These are phyloP conservation scores for Gossypium gossypioides DNA, from an alignment of 441 rosid genomes.

Conservation along the genomic window DNA sequence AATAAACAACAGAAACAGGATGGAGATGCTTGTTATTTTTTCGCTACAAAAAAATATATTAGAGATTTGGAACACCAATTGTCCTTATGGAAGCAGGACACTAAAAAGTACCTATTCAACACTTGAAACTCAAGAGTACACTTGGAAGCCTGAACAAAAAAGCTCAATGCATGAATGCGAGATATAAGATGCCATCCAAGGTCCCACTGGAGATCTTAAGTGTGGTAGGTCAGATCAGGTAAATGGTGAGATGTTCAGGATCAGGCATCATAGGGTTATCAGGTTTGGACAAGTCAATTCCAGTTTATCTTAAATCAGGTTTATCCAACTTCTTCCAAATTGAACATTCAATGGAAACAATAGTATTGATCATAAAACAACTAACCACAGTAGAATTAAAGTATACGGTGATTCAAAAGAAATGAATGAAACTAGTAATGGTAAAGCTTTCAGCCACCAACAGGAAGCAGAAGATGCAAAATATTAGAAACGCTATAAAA, in stretches of 20 bases:
- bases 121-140: background rate
- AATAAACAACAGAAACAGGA: background rate
- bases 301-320: background rate
- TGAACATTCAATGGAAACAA: background rate
- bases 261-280: background rate
- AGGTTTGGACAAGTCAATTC: background rate
- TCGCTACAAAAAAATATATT: background rate
- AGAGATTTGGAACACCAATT: background rate
- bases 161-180: background rate
- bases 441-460: background rate
- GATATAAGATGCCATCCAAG: background rate
- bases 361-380: background rate
- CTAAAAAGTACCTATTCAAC: background rate
- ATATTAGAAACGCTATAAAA: background rate
- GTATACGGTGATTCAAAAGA: background rate
- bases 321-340: background rate
- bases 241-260: background rate
- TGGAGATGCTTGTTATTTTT: background rate
- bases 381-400: background rate
- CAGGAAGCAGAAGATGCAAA: background rate
- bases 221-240: background rate
- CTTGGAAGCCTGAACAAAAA: constrained; percentile 1
- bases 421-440: background rate
- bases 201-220: background rate
- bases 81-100: background rate